Evolutionary conservation across 2,329 filamentous ascomycete genomes (phyloP).

Genomic region (Achaetomium macrosporum): DNA sequence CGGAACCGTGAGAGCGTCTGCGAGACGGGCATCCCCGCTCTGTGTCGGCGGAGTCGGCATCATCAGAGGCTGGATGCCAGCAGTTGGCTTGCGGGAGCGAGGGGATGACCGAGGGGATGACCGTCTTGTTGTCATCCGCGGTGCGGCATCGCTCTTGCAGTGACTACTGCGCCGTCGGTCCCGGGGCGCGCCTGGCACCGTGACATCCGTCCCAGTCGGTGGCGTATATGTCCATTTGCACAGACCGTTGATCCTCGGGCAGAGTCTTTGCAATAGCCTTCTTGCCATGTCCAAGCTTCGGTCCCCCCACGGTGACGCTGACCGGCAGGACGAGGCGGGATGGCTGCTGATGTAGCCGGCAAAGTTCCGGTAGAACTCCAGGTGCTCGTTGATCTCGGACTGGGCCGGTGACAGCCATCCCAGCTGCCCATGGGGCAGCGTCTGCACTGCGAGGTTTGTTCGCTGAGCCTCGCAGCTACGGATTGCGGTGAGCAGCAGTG

Average conservation of each 20-base stretch:
- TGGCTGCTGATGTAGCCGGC: conserved; percentile 1
- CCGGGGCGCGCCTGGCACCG: too few relatives aligned
- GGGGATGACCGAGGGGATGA: background rate
- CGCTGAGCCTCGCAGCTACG: background rate
- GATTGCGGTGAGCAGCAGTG: background rate
- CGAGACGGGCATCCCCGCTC: background rate
- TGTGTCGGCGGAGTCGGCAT: conserved; percentile 4
- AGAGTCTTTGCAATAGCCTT: background rate
- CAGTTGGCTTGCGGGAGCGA: background rate
- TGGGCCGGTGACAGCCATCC: conserved; percentile 2
- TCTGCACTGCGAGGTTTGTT: background rate
- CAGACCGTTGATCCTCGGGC: conserved; percentile 9
- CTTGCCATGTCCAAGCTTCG: background rate
- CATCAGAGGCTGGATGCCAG: background rate
- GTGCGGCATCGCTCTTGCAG: too few relatives aligned
- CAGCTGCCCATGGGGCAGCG: background rate
- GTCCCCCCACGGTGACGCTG: background rate
- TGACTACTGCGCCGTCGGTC: too few relatives aligned
- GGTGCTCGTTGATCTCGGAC: background rate
- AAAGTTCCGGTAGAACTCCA: conserved; percentile 9
- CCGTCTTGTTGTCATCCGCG: too few relatives aligned
- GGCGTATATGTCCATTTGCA: background rate
- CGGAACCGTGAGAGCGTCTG: background rate
- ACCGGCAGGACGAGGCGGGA: background rate
- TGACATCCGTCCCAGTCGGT: too few relatives aligned